Evolutionary conservation across 306 rosid genomes (phyloP).

Genomic region (Lathyrus tuberosus): DNA sequence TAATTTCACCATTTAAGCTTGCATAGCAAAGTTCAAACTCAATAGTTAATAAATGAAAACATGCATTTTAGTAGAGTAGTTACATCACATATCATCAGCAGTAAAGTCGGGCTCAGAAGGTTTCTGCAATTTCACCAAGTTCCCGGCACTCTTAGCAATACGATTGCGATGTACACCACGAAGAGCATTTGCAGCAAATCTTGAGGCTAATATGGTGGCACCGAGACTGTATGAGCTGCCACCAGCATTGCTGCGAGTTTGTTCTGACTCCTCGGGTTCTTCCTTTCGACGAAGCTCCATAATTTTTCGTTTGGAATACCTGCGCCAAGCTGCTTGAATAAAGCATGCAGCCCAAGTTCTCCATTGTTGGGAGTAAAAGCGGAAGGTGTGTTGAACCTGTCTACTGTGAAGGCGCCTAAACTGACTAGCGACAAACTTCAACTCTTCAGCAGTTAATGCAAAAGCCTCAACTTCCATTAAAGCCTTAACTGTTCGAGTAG

Average conservation of each 20-base stretch:
- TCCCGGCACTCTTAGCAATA: slow-evolving; percentile 79
- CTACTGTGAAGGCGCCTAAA: slow-evolving; percentile 98
- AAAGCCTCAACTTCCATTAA: slow-evolving; percentile 90
- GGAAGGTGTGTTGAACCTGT: slow-evolving; percentile 98
- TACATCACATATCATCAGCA: slow-evolving; percentile 57
- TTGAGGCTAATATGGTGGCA: slow-evolving; percentile 84
- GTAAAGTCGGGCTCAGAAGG: slow-evolving; percentile 97
- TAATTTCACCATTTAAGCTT: no score
- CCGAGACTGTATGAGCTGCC: slow-evolving; percentile 77
- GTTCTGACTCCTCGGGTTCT: no score
- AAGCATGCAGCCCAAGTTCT: slow-evolving; percentile 99
- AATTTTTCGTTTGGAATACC: slow-evolving; percentile 80
- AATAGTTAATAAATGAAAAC: slow-evolving; percentile 37
- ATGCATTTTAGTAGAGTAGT: slow-evolving; percentile 33
- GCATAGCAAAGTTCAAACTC: slow-evolving; percentile 24
- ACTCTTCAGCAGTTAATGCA: slow-evolving; percentile 86
- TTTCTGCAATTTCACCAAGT: slow-evolving; percentile 82
- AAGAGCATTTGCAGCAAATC: slow-evolving; percentile 90
- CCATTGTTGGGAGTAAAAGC: slow-evolving; percentile 98
- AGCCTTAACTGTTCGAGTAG: slow-evolving; percentile 88
- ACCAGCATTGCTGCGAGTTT: slow-evolving; percentile 34
- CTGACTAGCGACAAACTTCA: slow-evolving; percentile 94
- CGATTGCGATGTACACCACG: slow-evolving; percentile 89
- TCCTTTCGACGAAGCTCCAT: slow-evolving; percentile 67
- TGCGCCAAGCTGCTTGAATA: slow-evolving; percentile 99